These are phyloP conservation scores for Xerocomellus intermedius DNA, from an alignment of 768 basidiomycete species.

Conservation along the genomic window DNA sequence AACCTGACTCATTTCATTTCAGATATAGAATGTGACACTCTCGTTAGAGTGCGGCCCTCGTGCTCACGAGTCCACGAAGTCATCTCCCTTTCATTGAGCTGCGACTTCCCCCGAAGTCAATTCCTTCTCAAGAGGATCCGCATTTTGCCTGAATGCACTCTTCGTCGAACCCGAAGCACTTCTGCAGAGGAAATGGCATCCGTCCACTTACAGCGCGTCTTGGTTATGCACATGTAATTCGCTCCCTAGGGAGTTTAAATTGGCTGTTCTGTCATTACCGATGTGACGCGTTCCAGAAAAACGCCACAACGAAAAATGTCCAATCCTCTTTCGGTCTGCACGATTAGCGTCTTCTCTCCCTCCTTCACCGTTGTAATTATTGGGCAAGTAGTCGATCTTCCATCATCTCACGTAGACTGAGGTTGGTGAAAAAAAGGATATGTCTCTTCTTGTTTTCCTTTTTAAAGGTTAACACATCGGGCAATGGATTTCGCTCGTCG, in stretches of 20 bases:
- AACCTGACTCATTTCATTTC: constrained; percentile 19
- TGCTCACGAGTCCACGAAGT: constrained; percentile 6
- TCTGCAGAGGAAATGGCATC: constrained; percentile 5
- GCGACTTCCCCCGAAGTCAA: background rate
- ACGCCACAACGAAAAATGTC: background rate
- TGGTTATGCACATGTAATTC: constrained; percentile 7
- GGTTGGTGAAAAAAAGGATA: background rate
- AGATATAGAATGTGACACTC: constrained; percentile 6
- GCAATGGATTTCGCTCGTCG: background rate
- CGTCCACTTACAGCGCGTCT: constrained; percentile 4
- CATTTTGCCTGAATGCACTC: constrained; percentile 1
- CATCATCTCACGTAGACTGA: background rate
- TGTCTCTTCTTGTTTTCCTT: background rate
- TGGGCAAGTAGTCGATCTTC: constrained; percentile 7
- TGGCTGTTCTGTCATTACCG: constrained; percentile 17
- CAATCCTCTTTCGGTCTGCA: background rate
- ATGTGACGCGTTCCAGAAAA: constrained; percentile 10
- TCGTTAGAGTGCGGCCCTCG: background rate
- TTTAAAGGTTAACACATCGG: background rate
- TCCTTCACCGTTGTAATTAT: background rate
- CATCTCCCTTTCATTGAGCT: constrained; percentile 3
- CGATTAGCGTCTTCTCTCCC: constrained; percentile 3
- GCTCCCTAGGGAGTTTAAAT: background rate
- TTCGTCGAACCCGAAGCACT: constrained; percentile 7
- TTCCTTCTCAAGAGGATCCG: constrained; percentile 25